Percentiles rank a stretch among this genome's conserved stretches.
Evolutionary conservation across 116 monocot species (phyloP).

Genomic region (Phalaenopsis hybrid): DNA sequence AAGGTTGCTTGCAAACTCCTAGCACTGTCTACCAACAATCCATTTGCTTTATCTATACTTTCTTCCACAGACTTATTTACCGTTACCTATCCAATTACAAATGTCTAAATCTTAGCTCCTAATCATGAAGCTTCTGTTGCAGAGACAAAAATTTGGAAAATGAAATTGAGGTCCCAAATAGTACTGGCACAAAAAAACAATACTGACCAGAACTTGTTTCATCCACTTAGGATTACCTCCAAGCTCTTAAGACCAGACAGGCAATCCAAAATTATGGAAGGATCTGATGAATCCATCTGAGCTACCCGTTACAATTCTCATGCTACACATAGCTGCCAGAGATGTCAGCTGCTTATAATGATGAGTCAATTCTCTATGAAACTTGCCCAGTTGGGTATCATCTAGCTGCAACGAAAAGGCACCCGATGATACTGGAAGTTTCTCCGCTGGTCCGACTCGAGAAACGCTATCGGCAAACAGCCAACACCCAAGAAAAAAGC

Average conservation of each 20-base stretch:
- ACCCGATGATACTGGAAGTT: slow-evolving; percentile 15
- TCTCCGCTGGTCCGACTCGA: slow-evolving; percentile 81
- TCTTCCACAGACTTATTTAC: too few relatives aligned
- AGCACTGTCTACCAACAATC: too few relatives aligned
- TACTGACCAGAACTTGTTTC: not conserved
- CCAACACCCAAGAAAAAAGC: slow-evolving; percentile 39
- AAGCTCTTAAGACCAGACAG: slow-evolving; percentile 20
- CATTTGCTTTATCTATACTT: too few relatives aligned
- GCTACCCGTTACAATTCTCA: slow-evolving; percentile 58
- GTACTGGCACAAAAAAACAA: not conserved
- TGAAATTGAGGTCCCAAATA: not conserved
- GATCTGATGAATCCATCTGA: slow-evolving; percentile 62
- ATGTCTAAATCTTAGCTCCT: too few relatives aligned
- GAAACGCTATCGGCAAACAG: slow-evolving; percentile 44
- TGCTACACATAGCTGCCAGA: slow-evolving; percentile 31
- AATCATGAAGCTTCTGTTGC: too few relatives aligned
- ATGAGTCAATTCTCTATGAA: not conserved
- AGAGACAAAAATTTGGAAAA: too few relatives aligned
- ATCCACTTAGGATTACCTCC: not conserved
- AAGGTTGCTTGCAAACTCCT: too few relatives aligned
- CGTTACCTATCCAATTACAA: too few relatives aligned
- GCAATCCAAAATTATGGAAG: slow-evolving; percentile 24
- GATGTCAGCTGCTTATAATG: slow-evolving; percentile 5
- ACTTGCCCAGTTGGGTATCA: not conserved
- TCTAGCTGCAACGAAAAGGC: not conserved